Conservation (phyloP, 306 rosid genomes). For the Begonia peltatifolia region DNA sequence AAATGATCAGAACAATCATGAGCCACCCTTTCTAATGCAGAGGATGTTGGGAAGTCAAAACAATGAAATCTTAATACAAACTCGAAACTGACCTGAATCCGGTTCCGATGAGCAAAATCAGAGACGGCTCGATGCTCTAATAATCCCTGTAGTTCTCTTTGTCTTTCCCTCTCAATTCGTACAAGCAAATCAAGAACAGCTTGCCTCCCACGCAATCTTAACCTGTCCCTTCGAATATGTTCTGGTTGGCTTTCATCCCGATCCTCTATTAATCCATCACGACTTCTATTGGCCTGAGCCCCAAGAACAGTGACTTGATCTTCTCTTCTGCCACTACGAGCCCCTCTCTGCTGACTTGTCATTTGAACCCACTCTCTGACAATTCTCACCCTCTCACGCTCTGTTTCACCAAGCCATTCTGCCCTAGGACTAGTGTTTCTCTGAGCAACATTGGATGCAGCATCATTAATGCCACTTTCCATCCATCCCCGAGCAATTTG, state of each 20-base stretch:
- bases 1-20: no score
- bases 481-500: constrained; percentile 98
- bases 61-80: background rate
- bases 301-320: constrained; percentile 33
- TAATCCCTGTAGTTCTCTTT: constrained; percentile 81
- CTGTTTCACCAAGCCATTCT: constrained; percentile 99
- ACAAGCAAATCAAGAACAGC: constrained; percentile 86
- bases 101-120: constrained; percentile 97
- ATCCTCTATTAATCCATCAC: constrained; percentile 33
- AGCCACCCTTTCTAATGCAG: background rate
- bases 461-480: constrained; percentile 92
- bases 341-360: constrained; percentile 91
- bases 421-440: constrained; percentile 61
- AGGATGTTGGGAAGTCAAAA: background rate
- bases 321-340: constrained; percentile 74
- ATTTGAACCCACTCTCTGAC: constrained; percentile 99
- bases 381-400: constrained; percentile 95
- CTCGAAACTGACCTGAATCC: constrained; percentile 73
- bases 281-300: constrained; percentile 42
- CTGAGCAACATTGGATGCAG: constrained; percentile 54
- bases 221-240: constrained; percentile 71
- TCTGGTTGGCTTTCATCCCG: constrained; percentile 87
- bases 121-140: constrained; percentile 98
- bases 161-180: constrained; percentile 90
- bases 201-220: constrained; percentile 93